Evolutionary conservation across 2,329 filamentous ascomycete species (phyloP).

Genomic region (Xylariaceae sp.): DNA sequence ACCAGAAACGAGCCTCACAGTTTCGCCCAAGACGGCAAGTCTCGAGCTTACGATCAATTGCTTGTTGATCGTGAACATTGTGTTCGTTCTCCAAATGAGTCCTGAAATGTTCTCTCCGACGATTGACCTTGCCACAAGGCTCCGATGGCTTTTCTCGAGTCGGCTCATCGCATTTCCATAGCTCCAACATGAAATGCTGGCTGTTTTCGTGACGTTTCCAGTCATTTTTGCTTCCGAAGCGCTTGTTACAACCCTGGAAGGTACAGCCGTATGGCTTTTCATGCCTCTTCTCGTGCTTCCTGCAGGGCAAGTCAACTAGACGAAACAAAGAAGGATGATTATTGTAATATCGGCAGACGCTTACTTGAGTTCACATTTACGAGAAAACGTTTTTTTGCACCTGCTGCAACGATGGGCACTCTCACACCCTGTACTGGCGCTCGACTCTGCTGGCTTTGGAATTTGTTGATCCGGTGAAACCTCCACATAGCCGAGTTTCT

Average conservation of each 20-base stretch:
- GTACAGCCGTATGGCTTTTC: slow-evolving; percentile 80
- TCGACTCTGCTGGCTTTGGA: slow-evolving; percentile 9
- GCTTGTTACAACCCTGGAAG: slow-evolving; percentile 61
- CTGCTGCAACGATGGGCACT: slow-evolving; percentile 28
- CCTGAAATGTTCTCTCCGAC: slow-evolving; percentile 54
- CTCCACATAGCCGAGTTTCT: slow-evolving; percentile 20
- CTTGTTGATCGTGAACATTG: slow-evolving; percentile 24
- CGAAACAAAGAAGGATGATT: neutral
- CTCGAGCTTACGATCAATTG: slow-evolving; percentile 41
- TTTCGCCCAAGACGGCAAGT: slow-evolving; percentile 60
- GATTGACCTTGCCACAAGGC: slow-evolving; percentile 55
- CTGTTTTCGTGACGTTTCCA: slow-evolving; percentile 88
- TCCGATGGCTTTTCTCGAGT: slow-evolving; percentile 18
- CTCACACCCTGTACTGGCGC: slow-evolving; percentile 8
- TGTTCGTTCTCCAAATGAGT: slow-evolving; percentile 57
- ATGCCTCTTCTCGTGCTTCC: slow-evolving; percentile 83
- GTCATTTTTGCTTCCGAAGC: slow-evolving; percentile 89
- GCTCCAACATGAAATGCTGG: slow-evolving; percentile 68
- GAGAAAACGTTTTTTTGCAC: slow-evolving; percentile 44
- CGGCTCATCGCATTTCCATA: slow-evolving; percentile 63
- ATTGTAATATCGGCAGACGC: slow-evolving; percentile 11
- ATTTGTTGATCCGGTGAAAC: slow-evolving; percentile 7
- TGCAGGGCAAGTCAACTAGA: slow-evolving; percentile 31
- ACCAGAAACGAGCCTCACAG: slow-evolving; percentile 71
- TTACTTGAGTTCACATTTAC: slow-evolving; percentile 56